Evolutionary conservation across 2,329 filamentous ascomycete species (phyloP).

Genomic region (Ascochyta lentis): DNA sequence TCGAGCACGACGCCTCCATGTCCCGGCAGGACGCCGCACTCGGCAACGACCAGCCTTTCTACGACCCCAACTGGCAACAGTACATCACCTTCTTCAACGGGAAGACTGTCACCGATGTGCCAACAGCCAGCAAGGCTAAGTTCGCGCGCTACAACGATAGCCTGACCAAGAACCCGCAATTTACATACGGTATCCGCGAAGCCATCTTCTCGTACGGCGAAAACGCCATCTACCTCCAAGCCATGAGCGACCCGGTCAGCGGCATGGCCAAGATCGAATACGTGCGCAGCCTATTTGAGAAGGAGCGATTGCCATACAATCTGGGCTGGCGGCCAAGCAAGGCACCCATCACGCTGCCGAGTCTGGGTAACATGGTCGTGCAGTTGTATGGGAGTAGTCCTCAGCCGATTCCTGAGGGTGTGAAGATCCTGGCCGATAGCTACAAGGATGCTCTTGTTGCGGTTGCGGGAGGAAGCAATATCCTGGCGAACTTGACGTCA

Average conservation of each 20-base stretch:
- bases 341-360: conserved; percentile 20
- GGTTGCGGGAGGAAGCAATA: conserved; percentile 15
- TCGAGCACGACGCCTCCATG: conserved; percentile 30
- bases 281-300: conserved; percentile 22
- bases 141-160: conserved; percentile 19
- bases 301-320: conserved; percentile 23
- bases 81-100: conserved; percentile 23
- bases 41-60: conserved; percentile 19
- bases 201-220: conserved; percentile 25
- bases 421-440: conserved; percentile 16
- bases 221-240: conserved; percentile 21
- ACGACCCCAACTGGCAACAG: conserved; percentile 20
- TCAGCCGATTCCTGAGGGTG: conserved; percentile 13
- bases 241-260: conserved; percentile 14
- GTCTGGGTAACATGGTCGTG: conserved; percentile 22
- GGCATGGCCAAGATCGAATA: conserved; percentile 21
- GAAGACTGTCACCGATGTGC: conserved; percentile 17
- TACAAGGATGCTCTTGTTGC: conserved; percentile 23
- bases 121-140: conserved; percentile 20
- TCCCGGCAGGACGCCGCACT: conserved; percentile 26
- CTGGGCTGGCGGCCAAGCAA: conserved; percentile 25
- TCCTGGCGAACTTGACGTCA: conserved; percentile 21
- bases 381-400: conserved; percentile 12
- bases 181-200: conserved; percentile 20
- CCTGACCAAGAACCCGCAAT: conserved; percentile 17